Base-by-base conservation (phyloP, 768 basidiomycete genomes). In the Kwoniella sp. region DNA sequence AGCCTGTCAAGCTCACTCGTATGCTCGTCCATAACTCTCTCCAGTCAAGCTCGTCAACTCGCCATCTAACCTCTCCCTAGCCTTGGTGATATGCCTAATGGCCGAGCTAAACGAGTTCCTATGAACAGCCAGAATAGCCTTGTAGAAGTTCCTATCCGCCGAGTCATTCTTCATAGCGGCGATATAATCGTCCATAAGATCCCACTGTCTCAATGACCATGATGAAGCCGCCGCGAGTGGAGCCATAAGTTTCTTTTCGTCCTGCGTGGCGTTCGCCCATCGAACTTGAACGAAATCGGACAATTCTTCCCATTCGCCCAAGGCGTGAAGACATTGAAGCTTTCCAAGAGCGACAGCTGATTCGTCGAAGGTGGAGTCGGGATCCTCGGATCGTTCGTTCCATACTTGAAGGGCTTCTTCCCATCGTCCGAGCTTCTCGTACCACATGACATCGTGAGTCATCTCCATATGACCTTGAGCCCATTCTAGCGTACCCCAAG, bases 141-240 rank as follows among this genome's bases (percentile, higher is more conserved):
- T 86, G 83, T 96, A 98, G 84, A 97, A 99, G 6, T 90, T 89
- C 26, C 92, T 85, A 79, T 99, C 96, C 0, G 93, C 87, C 2
- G 94, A 93, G 76, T 97, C 95, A 25, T 84, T 81, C 77, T 90
- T 91, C 91, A 99, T 95, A 2, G 89, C 90, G 4, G 85, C 84
- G 59, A 99, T 95, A 77, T 96, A 98, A 70, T 92, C 88, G 49
- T 98, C 96, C 96, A 99, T 99, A 2, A 88, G 85, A 71, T 97
- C 93, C 96, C 96, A 99, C 71, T 97, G 94, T 68, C 89, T 88
- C 60, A 97, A 81, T 1, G 92, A 92, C 95, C 96, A 99, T 1
- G 93, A 91, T 1, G 96, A 95, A 0, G 95, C 94, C 1, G 96
- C 91, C 0, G 95, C 96, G 84, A 99, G 89, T 0, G 96, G 94